Evolutionary conservation across 2,329 filamentous ascomycete genomes (phyloP), one percentile per base, ranked within the genome.

Genomic region (Hymenoscyphus fructigenus): DNA sequence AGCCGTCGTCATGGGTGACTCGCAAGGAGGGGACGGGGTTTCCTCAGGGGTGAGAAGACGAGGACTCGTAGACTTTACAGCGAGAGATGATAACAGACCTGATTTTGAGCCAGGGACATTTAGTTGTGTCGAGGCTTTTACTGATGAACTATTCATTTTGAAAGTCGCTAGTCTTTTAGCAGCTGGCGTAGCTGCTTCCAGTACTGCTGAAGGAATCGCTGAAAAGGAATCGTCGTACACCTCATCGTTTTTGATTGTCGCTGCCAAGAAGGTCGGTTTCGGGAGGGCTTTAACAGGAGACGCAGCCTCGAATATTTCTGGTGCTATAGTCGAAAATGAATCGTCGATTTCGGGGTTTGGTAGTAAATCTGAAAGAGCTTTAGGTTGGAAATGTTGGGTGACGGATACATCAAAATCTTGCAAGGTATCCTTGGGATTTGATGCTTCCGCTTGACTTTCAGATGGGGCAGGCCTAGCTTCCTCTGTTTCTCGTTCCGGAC

Each of bases 41-140:
- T 75, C 72, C 14, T 73, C 71, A 26, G 73, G 73, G 36, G 73
- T 75, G 55, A 68, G 60, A 23, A 74, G 69, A 64, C 72, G 66
- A 57, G 65, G 44, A 29, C 59, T 62, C 12, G 36, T 50, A 41
- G 64, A 47, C 47, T 59, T 62, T 60, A 20, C 10, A 55, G 28
- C 44, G 20, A 64, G 56, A 17, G 47, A 61, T 20, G 68, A 57
- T 44, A 63, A 59, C 17, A 62, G 9, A 20, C 56, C 34, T 29
- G 41, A 47, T 50, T 63, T 63, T 17, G 57, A 53, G 20, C 50
- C 62, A 34, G 65, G 64, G 23, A 67, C 34, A 36, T 56, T 63
- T 41, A 65, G 50, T 55, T 41, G 57, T 15, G 66, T 58, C 2
- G 64, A 59, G 20, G 44, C 26, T 28, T 17, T 26, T 34, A 20